A percentile compares a stretch with the other conserved stretches of the same genome.
Conservation (phyloP, 441 rosid species). For the Omphalea diandra region DNA sequence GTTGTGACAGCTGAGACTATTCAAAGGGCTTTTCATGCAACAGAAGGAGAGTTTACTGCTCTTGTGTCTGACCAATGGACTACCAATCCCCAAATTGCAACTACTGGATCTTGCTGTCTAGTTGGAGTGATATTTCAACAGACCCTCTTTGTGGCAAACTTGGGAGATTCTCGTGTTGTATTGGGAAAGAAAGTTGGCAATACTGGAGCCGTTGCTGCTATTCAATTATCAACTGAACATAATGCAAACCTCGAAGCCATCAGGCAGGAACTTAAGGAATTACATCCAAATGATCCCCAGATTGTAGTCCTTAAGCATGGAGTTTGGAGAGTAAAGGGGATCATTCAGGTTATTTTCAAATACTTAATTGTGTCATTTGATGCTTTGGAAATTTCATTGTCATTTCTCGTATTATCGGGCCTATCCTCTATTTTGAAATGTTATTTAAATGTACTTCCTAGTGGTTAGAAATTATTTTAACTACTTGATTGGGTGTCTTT, state of each 20-base stretch:
- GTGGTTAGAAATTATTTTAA: constrained; percentile 3
- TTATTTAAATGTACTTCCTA: neutral
- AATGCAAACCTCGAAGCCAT: constrained; percentile 72
- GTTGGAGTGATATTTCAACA: constrained; percentile 74
- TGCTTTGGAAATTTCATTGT: constrained; percentile 6
- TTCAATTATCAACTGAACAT: constrained; percentile 84
- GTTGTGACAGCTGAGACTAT: constrained; percentile 68
- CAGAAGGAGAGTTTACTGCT: constrained; percentile 72
- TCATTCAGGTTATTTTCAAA: constrained; percentile 61
- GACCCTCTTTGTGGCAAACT: constrained; percentile 83
- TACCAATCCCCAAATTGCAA: constrained; percentile 60
- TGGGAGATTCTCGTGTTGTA: constrained; percentile 90
- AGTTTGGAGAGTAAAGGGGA: constrained; percentile 89
- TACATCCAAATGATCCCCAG: constrained; percentile 79
- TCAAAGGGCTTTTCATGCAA: constrained; percentile 61
- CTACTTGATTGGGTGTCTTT: neutral
- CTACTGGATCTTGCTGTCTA: constrained; percentile 77
- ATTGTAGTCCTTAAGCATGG: constrained; percentile 79
- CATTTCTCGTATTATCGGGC: neutral
- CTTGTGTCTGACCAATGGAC: constrained; percentile 65
- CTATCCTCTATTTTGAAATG: neutral
- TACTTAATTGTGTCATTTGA: too few relatives aligned
- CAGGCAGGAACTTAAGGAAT: constrained; percentile 75
- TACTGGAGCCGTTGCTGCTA: constrained; percentile 67
- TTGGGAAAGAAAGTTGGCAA: constrained; percentile 81